Conservation (phyloP, 345 rosid species). For the Eutrema yunnanense region DNA sequence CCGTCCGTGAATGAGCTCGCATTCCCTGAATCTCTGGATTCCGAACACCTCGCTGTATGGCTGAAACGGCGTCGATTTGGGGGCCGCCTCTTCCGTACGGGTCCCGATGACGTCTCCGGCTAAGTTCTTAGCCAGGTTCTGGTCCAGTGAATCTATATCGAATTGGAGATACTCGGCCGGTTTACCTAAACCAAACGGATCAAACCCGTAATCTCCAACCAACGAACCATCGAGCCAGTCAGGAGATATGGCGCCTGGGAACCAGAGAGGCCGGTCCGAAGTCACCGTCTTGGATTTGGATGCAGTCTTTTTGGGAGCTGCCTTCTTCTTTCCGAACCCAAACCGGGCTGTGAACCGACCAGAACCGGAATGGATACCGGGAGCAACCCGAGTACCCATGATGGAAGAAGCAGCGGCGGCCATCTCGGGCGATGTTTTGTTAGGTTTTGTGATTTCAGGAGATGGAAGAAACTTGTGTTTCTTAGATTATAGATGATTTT, state of each 20-base stretch:
- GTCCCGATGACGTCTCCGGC: conserved; percentile 65
- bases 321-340: conserved; percentile 36
- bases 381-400: conserved; percentile 41
- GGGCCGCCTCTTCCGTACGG: conserved; percentile 38
- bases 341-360: conserved; percentile 55
- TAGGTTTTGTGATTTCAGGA: background rate
- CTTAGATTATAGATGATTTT: background rate
- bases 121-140: conserved; percentile 78
- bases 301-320: conserved; percentile 28
- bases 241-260: conserved; percentile 63
- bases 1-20: conserved; percentile 78
- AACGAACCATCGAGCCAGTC: conserved; percentile 74
- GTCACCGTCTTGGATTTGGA: conserved; percentile 5
- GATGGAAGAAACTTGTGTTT: background rate
- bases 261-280: conserved; percentile 59
- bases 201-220: conserved; percentile 83
- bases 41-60: conserved; percentile 83
- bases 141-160: conserved; percentile 73
- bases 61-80: conserved; percentile 78
- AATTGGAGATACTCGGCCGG: conserved; percentile 90
- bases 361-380: conserved; percentile 16
- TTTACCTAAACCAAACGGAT: conserved; percentile 78
- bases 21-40: conserved; percentile 82
- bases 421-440: conserved; percentile 22
- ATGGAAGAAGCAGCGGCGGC: conserved; percentile 55